Evolutionary conservation across 2,329 filamentous ascomycete genomes (phyloP).

Genomic region (Colletotrichum australisinense): DNA sequence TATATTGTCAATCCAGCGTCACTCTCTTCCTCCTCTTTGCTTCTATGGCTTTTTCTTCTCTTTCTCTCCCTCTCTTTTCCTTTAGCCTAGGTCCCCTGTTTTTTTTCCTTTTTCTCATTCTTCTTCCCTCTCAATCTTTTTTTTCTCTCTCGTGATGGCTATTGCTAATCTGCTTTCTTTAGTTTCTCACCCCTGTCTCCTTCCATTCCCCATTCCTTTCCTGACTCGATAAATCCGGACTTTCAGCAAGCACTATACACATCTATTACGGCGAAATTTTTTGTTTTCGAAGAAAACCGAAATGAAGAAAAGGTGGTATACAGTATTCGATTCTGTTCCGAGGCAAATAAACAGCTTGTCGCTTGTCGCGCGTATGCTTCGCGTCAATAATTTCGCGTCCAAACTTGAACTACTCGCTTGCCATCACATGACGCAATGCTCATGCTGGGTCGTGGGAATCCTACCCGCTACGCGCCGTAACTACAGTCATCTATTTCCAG

Average conservation of each 20-base stretch:
- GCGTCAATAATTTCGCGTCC: slow-evolving; percentile 15
- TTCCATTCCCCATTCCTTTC: background rate
- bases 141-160: background rate
- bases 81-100: background rate
- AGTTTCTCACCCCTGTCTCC: background rate
- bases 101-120: background rate
- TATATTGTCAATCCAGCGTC: background rate
- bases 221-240: background rate
- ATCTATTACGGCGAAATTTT: background rate
- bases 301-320: background rate
- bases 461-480: slow-evolving; percentile 15
- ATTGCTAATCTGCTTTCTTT: background rate
- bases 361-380: slow-evolving; percentile 10
- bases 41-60: background rate
- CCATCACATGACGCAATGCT: slow-evolving; percentile 30
- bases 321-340: background rate
- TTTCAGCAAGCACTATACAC: background rate
- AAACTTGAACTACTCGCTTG: background rate
- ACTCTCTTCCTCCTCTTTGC: background rate
- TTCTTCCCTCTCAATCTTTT: background rate
- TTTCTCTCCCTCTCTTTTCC: no score
- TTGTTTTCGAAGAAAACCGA: background rate
- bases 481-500: slow-evolving; percentile 4
- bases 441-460: slow-evolving; percentile 30
- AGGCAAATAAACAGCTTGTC: background rate